Evolutionary conservation across 1,139 yeast genomes (phyloP).

Genomic region (Komagataea norvegica): DNA sequence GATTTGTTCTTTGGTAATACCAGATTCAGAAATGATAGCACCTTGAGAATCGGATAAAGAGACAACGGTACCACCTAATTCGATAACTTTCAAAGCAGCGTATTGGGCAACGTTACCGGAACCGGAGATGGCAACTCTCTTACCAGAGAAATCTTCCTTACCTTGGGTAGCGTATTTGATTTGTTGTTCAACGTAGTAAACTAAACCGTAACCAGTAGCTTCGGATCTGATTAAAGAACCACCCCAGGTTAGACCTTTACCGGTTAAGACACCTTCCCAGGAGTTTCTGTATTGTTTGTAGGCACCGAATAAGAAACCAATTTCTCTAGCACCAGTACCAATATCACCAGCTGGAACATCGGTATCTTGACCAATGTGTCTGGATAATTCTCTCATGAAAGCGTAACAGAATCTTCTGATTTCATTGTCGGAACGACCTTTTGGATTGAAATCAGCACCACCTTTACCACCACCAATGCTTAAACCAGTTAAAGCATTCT

Average conservation of each 20-base stretch:
- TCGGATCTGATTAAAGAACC: constrained; percentile 98
- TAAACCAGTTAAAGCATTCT: constrained; percentile 95
- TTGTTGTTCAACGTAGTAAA: constrained; percentile 97
- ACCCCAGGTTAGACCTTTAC: constrained; percentile 98
- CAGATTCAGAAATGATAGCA: constrained; percentile 66
- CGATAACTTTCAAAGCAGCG: constrained; percentile 96
- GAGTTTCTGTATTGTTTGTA: constrained; percentile 88
- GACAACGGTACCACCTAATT: constrained; percentile 92
- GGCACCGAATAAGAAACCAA: constrained; percentile 91
- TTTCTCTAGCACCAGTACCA: constrained; percentile 90
- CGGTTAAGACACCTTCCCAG: constrained; percentile 97
- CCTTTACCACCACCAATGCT: constrained; percentile 99
- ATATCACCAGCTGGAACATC: constrained; percentile 99
- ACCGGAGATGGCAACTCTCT: constrained; percentile 94
- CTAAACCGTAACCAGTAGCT: constrained; percentile 98
- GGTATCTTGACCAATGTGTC: constrained; percentile 95
- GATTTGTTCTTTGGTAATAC: constrained; percentile 81
- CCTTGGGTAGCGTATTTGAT: constrained; percentile 89
- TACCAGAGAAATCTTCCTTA: constrained; percentile 84
- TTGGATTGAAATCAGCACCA: constrained; percentile 97
- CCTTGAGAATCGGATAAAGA: constrained; percentile 96
- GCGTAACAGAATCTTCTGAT: constrained; percentile 95
- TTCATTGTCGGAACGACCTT: constrained; percentile 87
- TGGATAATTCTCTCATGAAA: constrained; percentile 91
- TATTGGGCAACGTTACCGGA: constrained; percentile 99